These are phyloP conservation scores for Acanthamoeba castellanii DNA, from an alignment of 208 protist genomes.

Conservation along the genomic window DNA sequence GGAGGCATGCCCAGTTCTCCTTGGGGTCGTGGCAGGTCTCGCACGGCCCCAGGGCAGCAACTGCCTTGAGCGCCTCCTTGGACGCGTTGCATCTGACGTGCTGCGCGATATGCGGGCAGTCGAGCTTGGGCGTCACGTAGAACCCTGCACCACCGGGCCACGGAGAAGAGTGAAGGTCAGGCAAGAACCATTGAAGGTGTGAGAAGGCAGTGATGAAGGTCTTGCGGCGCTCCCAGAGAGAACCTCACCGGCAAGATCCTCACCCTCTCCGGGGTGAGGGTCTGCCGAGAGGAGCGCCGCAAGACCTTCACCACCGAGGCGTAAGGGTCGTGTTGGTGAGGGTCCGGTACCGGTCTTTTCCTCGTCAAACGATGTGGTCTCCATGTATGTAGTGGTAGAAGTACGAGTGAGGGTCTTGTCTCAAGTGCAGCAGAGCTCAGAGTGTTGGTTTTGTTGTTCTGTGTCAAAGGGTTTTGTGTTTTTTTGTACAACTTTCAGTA, in stretches of 20 bases:
- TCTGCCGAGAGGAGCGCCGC: no score
- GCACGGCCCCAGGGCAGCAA: not conserved
- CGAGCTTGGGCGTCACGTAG: slow-evolving; percentile 64
- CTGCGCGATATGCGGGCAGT: slow-evolving; percentile 56
- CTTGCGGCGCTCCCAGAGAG: not conserved
- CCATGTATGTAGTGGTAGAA: not conserved
- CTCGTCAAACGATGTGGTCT: not conserved
- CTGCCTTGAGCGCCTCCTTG: not conserved
- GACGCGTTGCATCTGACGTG: not conserved
- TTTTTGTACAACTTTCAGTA: no score
- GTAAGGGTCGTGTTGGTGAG: not conserved
- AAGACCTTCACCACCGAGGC: not conserved
- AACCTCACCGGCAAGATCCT: not conserved
- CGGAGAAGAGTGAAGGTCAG: not conserved
- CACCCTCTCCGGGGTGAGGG: no score
- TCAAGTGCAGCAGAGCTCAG: not conserved
- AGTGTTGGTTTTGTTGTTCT: not conserved
- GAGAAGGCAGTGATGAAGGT: not conserved
- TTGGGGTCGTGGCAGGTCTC: not conserved
- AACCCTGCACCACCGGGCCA: slow-evolving; percentile 39
- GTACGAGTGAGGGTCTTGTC: not conserved
- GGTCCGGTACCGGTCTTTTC: not conserved
- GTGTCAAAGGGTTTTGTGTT: not conserved
- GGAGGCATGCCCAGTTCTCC: slow-evolving; percentile 71
- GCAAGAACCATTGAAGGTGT: not conserved